Conservation (phyloP, 768 basidiomycete genomes). For the Lactarius hengduanensis region DNA sequence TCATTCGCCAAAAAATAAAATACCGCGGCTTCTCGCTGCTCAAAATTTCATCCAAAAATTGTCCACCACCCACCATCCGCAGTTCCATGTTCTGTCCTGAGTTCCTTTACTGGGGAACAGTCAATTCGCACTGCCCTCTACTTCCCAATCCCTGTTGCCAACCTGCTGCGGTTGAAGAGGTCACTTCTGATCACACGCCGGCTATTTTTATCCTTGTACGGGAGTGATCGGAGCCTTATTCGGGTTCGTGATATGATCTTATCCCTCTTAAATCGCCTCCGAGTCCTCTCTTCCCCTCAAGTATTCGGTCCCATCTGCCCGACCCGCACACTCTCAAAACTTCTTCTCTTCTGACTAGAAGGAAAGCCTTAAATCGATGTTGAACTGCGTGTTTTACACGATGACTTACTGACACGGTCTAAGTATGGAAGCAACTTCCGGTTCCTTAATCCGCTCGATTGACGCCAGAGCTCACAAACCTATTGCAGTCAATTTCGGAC, state of each 20-base stretch:
- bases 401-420: background rate
- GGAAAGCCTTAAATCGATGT: background rate
- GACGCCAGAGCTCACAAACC: constrained; percentile 3
- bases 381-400: background rate
- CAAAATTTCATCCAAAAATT: background rate
- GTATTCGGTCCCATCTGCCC: background rate
- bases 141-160: background rate
- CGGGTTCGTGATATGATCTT: background rate
- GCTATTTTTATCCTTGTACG: background rate
- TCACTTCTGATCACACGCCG: background rate
- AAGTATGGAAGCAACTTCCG: background rate
- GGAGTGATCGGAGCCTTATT: constrained; percentile 9
- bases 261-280: background rate
- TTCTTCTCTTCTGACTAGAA: background rate
- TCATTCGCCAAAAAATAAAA: background rate
- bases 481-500: background rate
- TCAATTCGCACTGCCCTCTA: background rate
- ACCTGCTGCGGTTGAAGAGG: background rate
- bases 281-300: background rate
- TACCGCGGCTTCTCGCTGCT: background rate
- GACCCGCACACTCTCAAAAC: background rate
- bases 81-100: background rate
- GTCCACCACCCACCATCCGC: background rate
- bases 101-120: background rate
- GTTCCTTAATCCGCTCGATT: background rate